Conservation (phyloP, 768 basidiomycete species). For the Lentinula guzmanii region DNA sequence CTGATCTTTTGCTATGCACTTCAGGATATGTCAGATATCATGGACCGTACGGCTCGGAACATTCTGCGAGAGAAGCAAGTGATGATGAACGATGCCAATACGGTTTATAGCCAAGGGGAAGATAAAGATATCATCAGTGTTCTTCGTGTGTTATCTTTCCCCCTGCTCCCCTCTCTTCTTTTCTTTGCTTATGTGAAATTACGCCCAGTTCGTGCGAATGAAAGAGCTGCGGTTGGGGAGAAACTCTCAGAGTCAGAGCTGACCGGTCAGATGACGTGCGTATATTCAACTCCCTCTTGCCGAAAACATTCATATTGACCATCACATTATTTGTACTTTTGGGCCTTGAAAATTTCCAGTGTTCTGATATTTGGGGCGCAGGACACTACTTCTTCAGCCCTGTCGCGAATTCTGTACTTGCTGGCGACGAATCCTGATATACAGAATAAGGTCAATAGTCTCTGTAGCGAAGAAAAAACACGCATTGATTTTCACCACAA, state of each 20-base stretch:
- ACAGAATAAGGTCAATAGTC: slow-evolving; percentile 20
- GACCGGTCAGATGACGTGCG: slow-evolving; percentile 45
- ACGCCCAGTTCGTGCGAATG: slow-evolving; percentile 31
- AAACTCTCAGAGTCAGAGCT: slow-evolving; percentile 37
- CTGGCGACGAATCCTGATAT: slow-evolving; percentile 30
- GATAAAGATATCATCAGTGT: slow-evolving; percentile 46
- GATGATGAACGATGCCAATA: slow-evolving; percentile 13
- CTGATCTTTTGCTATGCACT: neutral
- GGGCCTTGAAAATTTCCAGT: slow-evolving; percentile 15
- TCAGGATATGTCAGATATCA: slow-evolving; percentile 37
- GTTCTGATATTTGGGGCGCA: slow-evolving; percentile 46
- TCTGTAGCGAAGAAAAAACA: too few species aligned
- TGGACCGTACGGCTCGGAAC: slow-evolving; percentile 33
- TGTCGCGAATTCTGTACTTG: slow-evolving; percentile 35
- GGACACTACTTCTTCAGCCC: slow-evolving; percentile 41
- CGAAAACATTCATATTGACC: neutral
- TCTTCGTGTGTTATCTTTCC: slow-evolving; percentile 24
- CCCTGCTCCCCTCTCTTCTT: neutral
- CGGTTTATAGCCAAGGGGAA: neutral
- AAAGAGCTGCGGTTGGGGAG: slow-evolving; percentile 24
- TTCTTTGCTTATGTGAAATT: neutral
- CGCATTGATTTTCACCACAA: neutral
- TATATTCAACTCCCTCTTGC: neutral
- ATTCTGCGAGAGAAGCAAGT: slow-evolving; percentile 35
- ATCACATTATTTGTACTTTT: too few species aligned